These are phyloP conservation scores for Aspergillus sp. DNA, from an alignment of 2,329 filamentous ascomycete species.

Conservation along the genomic window DNA sequence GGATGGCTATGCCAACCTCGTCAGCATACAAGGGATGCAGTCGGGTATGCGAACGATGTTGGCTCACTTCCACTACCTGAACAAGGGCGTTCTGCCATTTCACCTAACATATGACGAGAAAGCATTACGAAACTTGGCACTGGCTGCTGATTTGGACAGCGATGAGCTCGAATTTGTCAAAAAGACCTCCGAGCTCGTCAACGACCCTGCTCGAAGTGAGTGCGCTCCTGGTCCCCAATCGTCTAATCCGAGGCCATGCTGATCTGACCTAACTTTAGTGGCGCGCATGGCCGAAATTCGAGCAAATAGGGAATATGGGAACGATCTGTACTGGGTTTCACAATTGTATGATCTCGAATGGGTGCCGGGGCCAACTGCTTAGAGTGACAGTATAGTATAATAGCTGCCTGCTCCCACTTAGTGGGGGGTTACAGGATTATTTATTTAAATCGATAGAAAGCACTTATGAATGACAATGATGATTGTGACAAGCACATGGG, in stretches of 20 bases:
- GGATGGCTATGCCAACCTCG: conserved; percentile 8
- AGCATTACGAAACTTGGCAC: conserved; percentile 1
- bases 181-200: conserved; percentile 6
- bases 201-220: conserved; percentile 5
- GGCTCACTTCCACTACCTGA: conserved; percentile 15
- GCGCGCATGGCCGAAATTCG: conserved; percentile 4
- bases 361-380: conserved; percentile 9
- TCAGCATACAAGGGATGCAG: conserved; percentile 11
- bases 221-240: background rate
- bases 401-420: background rate
- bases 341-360: conserved; percentile 12
- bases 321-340: conserved; percentile 12
- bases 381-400: conserved; percentile 3
- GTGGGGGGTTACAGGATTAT: background rate
- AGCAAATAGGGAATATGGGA: background rate
- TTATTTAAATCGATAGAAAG: conserved; percentile 5
- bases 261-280: background rate
- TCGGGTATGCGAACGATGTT: conserved; percentile 9
- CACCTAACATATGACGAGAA: conserved; percentile 14
- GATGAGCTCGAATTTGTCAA: conserved; percentile 8
- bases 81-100: conserved; percentile 12
- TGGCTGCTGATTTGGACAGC: conserved; percentile 5
- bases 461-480: background rate
- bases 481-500: background rate
- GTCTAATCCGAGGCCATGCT: background rate